A percentile compares a stretch with the other conserved stretches of the same genome.
These are phyloP conservation scores for Daedaleopsis nitida DNA, from an alignment of 768 basidiomycete species.

Conservation along the genomic window DNA sequence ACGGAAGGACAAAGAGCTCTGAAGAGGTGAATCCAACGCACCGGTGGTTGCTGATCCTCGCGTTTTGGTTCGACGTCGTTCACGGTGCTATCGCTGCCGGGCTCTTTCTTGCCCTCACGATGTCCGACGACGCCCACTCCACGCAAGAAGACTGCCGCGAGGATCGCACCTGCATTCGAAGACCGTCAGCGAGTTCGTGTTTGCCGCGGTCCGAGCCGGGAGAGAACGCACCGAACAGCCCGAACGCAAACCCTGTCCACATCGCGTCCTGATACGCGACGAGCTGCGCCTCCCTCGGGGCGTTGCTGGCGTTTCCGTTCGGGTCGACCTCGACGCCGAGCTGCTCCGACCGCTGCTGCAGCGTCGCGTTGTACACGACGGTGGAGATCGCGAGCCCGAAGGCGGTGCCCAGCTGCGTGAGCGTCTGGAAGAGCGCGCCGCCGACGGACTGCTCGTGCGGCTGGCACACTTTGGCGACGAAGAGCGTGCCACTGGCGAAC, in stretches of 20 bases:
- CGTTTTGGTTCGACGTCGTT: background rate
- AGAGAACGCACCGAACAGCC: conserved; percentile 49
- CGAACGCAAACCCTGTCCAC: conserved; percentile 67
- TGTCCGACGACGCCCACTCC: conserved; percentile 45
- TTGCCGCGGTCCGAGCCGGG: no score
- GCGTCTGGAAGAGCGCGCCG: conserved; percentile 77
- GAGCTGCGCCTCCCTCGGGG: conserved; percentile 43
- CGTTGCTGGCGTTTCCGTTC: conserved; percentile 22
- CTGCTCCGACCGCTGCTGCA: conserved; percentile 33
- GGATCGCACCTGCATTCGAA: conserved; percentile 27
- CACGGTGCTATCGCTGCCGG: background rate
- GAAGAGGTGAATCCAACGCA: no score
- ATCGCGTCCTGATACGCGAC: conserved; percentile 61
- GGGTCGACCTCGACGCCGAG: conserved; percentile 36
- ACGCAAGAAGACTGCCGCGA: conserved; percentile 41
- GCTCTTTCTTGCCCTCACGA: background rate
- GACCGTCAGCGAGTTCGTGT: background rate
- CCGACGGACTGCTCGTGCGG: conserved; percentile 77
- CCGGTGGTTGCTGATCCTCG: background rate
- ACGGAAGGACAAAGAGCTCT: no score
- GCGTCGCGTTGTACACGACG: conserved; percentile 66
- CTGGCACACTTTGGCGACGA: conserved; percentile 65
- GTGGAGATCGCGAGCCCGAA: conserved; percentile 74
- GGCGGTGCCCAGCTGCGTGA: conserved; percentile 72
- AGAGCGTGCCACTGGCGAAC: conserved; percentile 72